phyloP scores from a whole-genome alignment of 148 eudicot species.

The Fagopyrum tataricum region DNA sequence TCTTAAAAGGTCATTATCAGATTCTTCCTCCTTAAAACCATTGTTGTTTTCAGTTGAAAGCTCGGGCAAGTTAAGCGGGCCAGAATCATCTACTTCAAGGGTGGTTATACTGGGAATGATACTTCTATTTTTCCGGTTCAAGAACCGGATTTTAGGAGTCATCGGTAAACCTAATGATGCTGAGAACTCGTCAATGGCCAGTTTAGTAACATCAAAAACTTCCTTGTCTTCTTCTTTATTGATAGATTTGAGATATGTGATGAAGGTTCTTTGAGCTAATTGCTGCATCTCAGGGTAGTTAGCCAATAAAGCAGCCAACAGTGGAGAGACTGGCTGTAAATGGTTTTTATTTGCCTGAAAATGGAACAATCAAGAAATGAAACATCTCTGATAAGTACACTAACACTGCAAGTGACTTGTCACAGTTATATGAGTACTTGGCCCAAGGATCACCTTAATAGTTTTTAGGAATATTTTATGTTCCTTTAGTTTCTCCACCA shows the following conservation, averaged over 20 bases:
- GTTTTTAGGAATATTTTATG: constrained; percentile 53
- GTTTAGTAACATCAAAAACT: constrained; percentile 65
- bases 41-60: constrained; percentile 13
- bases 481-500: constrained; percentile 68
- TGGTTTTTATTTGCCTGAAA: constrained; percentile 57
- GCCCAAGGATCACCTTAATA: constrained; percentile 37
- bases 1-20: constrained; percentile 30
- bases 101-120: constrained; percentile 20
- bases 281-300: constrained; percentile 49
- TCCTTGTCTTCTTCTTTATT: constrained; percentile 68
- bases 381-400: constrained; percentile 1
- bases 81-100: constrained; percentile 28
- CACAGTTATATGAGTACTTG: background rate
- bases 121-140: constrained; percentile 39
- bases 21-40: constrained; percentile 17
- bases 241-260: constrained; percentile 69
- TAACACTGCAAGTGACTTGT: background rate
- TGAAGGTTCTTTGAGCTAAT: constrained; percentile 75
- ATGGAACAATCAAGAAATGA: background rate
- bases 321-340: constrained; percentile 57
- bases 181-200: constrained; percentile 67
- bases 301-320: constrained; percentile 63
- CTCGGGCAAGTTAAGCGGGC: constrained; percentile 26
- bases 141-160: constrained; percentile 73
- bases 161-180: constrained; percentile 87